Evolutionary conservation across 306 rosid genomes (phyloP).

Genomic region (Ceratonia siliqua): DNA sequence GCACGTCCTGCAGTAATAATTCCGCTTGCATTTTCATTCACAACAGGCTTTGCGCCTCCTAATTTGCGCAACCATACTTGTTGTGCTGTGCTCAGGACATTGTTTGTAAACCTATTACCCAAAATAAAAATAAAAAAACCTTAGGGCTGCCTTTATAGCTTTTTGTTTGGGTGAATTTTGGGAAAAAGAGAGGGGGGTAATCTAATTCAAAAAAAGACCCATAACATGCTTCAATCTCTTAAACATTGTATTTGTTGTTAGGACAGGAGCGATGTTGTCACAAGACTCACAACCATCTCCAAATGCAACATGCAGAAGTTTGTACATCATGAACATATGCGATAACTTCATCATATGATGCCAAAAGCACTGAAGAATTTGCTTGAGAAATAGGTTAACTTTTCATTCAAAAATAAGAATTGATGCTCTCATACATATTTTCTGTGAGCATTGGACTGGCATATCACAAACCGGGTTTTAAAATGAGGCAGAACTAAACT

Average conservation of each 20-base stretch:
- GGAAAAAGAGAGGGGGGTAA: neutral
- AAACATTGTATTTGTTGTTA: neutral
- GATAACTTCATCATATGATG: neutral
- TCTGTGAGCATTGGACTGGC: neutral
- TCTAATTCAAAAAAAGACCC: no score
- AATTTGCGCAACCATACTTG: conserved; percentile 95
- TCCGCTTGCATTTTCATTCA: conserved; percentile 75
- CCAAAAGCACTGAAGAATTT: neutral
- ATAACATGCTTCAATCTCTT: neutral
- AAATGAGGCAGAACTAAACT: neutral
- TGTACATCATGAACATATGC: neutral
- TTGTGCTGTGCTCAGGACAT: conserved; percentile 95
- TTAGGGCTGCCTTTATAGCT: neutral
- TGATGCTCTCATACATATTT: neutral
- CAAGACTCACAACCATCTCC: neutral
- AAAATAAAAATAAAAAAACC: neutral
- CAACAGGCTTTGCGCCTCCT: conserved; percentile 93
- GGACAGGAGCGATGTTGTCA: neutral
- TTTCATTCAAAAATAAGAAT: conserved; percentile 22
- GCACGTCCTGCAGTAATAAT: conserved; percentile 98
- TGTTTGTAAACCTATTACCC: conserved; percentile 79
- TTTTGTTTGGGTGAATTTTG: neutral
- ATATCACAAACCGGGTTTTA: conserved; percentile 17
- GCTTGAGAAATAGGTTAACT: conserved; percentile 12
- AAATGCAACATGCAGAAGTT: neutral